Conservation (phyloP, 202 grass and related monocot species). For the Panicum hallii region DNA sequence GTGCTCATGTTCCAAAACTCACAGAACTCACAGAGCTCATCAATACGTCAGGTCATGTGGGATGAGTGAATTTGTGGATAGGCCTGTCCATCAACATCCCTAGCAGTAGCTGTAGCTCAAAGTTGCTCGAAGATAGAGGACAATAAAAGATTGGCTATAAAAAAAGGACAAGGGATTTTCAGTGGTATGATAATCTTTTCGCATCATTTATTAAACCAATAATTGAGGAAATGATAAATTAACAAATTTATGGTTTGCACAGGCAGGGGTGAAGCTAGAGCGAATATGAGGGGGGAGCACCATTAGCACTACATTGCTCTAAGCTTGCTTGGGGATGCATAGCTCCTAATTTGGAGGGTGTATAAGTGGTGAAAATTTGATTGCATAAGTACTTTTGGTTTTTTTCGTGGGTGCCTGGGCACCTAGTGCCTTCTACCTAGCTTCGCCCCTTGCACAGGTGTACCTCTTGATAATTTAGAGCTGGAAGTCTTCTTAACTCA, state of each 20-base stretch:
- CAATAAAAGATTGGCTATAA: not conserved
- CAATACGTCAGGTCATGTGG: not conserved
- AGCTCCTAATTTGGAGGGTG: too few species aligned
- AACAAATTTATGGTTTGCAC: not conserved
- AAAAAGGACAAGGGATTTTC: not conserved
- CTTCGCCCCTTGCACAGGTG: not conserved
- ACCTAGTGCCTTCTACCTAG: too few species aligned
- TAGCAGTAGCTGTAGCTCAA: not conserved
- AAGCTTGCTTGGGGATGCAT: too few species aligned
- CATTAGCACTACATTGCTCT: too few species aligned
- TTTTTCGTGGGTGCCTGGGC: too few species aligned
- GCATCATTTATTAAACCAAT: not conserved
- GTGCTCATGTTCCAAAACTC: not conserved
- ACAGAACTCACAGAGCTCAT: not conserved
- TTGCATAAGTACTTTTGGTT: too few species aligned
- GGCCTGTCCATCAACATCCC: not conserved
- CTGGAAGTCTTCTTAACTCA: constrained; percentile 4
- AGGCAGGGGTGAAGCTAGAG: too few species aligned
- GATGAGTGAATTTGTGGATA: not conserved
- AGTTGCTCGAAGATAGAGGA: not conserved
- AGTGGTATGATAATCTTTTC: not conserved
- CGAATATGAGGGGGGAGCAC: too few species aligned
- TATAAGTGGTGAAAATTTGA: too few species aligned
- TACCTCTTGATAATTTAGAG: constrained; percentile 5
- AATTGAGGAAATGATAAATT: not conserved